Conservation (phyloP, 225 moss, liverwort and hornwort species). For the Asterella californica region DNA sequence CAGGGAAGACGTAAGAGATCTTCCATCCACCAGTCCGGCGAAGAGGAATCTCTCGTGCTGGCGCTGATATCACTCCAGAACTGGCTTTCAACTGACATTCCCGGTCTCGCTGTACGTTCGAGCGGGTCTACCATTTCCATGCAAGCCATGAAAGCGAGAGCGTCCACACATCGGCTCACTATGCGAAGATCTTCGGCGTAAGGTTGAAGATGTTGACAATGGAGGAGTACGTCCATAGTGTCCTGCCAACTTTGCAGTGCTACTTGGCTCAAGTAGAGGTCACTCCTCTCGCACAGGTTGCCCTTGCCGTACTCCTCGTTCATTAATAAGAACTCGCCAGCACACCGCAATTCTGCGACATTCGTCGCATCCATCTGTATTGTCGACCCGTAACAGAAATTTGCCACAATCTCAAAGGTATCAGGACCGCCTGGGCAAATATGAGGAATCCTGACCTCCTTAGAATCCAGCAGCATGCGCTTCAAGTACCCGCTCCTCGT, state of each 20-base stretch:
- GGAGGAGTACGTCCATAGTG: slow-evolving; percentile 62
- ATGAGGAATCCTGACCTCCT: slow-evolving; percentile 51
- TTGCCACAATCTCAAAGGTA: slow-evolving; percentile 59
- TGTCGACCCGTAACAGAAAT: slow-evolving; percentile 75
- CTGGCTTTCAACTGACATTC: slow-evolving; percentile 47
- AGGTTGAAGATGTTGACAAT: slow-evolving; percentile 54
- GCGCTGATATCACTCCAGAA: slow-evolving; percentile 59
- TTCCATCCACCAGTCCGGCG: slow-evolving; percentile 71
- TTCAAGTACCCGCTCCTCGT: slow-evolving; percentile 73
- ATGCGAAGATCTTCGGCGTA: slow-evolving; percentile 63
- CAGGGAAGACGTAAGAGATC: slow-evolving; percentile 71
- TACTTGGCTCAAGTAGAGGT: slow-evolving; percentile 67
- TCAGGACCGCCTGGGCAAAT: slow-evolving; percentile 59
- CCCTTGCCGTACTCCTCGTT: slow-evolving; percentile 60
- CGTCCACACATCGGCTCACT: slow-evolving; percentile 59
- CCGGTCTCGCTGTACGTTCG: slow-evolving; percentile 43
- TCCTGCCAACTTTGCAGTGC: slow-evolving; percentile 89
- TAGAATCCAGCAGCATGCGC: slow-evolving; percentile 47
- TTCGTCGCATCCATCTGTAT: slow-evolving; percentile 80
- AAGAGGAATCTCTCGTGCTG: slow-evolving; percentile 32
- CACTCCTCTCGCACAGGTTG: slow-evolving; percentile 72
- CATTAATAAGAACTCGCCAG: slow-evolving; percentile 70
- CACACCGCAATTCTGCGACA: slow-evolving; percentile 62
- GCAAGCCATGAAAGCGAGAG: slow-evolving; percentile 73
- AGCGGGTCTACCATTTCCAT: slow-evolving; percentile 63